phyloP scores from a whole-genome alignment of 148 eudicot genomes.

The Fallopia convolvulus region DNA sequence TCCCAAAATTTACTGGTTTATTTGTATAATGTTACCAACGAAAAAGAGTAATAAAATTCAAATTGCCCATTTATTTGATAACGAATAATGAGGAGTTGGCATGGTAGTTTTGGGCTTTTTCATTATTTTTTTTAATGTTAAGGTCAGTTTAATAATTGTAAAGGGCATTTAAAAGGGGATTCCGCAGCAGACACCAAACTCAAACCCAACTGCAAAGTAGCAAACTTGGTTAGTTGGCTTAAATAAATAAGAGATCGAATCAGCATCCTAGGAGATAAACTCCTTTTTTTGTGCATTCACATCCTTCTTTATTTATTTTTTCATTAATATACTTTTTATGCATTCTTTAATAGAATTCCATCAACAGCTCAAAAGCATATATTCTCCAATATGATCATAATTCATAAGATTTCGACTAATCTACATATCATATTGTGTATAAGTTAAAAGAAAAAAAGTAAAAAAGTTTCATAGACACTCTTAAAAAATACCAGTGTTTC shows the following conservation, averaged over 20 bases:
- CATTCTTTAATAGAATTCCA: background rate
- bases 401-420: background rate
- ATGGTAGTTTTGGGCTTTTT: background rate
- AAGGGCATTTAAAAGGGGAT: background rate
- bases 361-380: background rate
- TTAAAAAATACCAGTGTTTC: no score
- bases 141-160: background rate
- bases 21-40: background rate
- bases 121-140: background rate
- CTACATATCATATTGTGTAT: no score
- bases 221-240: background rate
- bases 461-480: no score
- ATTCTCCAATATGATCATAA: background rate
- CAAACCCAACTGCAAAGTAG: conserved; percentile 3
- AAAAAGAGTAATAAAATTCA: background rate
- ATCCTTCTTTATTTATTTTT: background rate
- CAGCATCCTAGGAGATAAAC: conserved; percentile 8
- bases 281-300: background rate
- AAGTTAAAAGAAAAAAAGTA: no score
- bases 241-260: background rate
- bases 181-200: background rate
- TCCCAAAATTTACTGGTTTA: background rate
- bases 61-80: background rate
- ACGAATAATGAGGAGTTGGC: background rate
- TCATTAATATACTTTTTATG: background rate